Conservation (phyloP, 2,329 filamentous ascomycete species). For the Nothopassalora personata region DNA sequence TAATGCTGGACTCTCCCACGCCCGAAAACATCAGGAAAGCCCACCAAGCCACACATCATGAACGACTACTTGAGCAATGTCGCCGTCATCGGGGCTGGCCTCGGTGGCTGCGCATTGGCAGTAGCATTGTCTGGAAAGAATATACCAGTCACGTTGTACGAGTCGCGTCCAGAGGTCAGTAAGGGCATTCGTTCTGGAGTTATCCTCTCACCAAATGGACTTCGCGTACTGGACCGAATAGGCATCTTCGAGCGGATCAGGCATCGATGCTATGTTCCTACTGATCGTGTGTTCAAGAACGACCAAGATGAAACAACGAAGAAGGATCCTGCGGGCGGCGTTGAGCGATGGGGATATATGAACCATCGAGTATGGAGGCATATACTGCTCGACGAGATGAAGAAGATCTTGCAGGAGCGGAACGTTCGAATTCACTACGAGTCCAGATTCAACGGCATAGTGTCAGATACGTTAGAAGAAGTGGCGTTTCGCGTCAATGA, state of each 20-base stretch:
- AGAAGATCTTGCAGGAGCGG: conserved; percentile 37
- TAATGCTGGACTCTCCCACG: too few species aligned
- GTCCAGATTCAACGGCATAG: conserved; percentile 45
- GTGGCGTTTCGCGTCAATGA: conserved; percentile 18
- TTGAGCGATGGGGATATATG: conserved; percentile 45
- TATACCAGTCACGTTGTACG: conserved; percentile 22
- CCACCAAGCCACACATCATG: conserved; percentile 1
- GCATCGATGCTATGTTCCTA: conserved; percentile 48
- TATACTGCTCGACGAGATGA: conserved; percentile 48
- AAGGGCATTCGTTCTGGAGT: conserved; percentile 30
- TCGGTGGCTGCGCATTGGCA: conserved; percentile 22
- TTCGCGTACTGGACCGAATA: conserved; percentile 49
- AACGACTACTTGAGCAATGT: conserved; percentile 13
- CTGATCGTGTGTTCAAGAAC: conserved; percentile 45
- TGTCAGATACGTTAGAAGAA: conserved; percentile 8
- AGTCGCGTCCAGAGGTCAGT: conserved; percentile 13
- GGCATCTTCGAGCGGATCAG: conserved; percentile 46
- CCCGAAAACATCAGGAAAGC: background rate
- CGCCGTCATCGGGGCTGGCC: conserved; percentile 18
- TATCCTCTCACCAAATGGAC: conserved; percentile 56
- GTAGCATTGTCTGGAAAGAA: conserved; percentile 17
- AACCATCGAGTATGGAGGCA: conserved; percentile 45
- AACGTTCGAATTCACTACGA: conserved; percentile 44
- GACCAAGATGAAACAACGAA: conserved; percentile 23
- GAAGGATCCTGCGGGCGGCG: conserved; percentile 27